Conservation (phyloP, 2,329 filamentous ascomycete genomes). For the Lasiodiplodia citricola region DNA sequence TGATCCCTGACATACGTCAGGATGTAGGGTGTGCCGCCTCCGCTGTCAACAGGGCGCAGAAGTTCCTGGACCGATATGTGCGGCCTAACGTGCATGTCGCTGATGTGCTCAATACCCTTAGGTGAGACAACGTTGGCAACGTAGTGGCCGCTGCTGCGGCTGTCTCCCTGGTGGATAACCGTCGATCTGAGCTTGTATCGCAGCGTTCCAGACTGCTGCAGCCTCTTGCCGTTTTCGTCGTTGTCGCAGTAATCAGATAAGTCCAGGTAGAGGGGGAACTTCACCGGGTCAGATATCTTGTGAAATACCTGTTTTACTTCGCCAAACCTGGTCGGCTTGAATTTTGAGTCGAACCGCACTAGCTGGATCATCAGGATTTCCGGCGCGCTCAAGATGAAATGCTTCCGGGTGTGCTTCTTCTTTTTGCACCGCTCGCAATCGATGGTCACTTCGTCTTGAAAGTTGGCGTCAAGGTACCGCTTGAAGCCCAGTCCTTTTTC, state of each 20-base stretch:
- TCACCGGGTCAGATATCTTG: neutral
- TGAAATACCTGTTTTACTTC: no score
- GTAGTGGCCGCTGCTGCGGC: conserved; percentile 19
- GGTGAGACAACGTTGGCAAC: neutral
- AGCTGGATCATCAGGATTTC: conserved; percentile 31
- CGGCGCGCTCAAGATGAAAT: conserved; percentile 26
- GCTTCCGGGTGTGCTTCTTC: conserved; percentile 6
- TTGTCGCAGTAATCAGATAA: neutral
- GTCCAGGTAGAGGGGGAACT: conserved; percentile 7
- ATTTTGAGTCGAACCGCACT: conserved; percentile 23
- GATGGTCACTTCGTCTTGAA: conserved; percentile 25
- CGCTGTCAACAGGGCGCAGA: neutral
- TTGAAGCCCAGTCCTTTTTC: conserved; percentile 13
- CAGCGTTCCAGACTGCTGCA: neutral
- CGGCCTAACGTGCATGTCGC: neutral
- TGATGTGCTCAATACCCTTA: neutral
- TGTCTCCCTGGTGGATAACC: neutral
- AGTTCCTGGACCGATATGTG: neutral
- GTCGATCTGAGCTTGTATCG: conserved; percentile 4
- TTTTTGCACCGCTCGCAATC: conserved; percentile 29
- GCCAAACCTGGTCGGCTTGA: no score
- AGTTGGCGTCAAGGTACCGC: conserved; percentile 27
- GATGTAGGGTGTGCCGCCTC: conserved; percentile 1
- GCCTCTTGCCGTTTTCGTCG: neutral
- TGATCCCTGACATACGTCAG: conserved; percentile 3